Conservation (phyloP, 2,329 filamentous ascomycete genomes). For the Arthrinium phaeospermum region DNA sequence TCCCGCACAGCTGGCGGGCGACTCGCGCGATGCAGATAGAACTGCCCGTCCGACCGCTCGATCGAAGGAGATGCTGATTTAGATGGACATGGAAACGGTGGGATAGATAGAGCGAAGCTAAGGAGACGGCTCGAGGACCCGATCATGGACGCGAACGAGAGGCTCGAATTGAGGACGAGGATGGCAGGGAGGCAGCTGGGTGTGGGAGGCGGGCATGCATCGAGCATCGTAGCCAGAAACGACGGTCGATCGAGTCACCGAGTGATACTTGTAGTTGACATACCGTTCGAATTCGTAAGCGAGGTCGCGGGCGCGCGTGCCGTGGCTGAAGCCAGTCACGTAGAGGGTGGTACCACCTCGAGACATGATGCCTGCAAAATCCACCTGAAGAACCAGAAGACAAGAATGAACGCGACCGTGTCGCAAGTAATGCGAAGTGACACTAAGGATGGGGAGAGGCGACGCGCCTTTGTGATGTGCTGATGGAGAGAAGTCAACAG, state of each 20-base stretch:
- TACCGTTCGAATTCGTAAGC: constrained; percentile 99
- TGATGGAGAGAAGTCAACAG: constrained; percentile 5
- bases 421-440: background rate
- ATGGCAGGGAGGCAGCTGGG: constrained; percentile 37
- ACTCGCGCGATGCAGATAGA: constrained; percentile 43
- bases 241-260: constrained; percentile 52
- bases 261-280: constrained; percentile 67
- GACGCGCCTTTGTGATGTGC: background rate
- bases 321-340: constrained; percentile 98
- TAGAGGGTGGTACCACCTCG: constrained; percentile 93
- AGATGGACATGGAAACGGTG: constrained; percentile 40
- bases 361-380: constrained; percentile 68
- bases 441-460: background rate
- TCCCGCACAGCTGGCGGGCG: constrained; percentile 42
- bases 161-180: constrained; percentile 27
- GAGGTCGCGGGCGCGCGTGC: constrained; percentile 97
- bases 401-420: background rate
- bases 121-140: constrained; percentile 47
- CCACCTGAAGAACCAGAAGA: constrained; percentile 10
- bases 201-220: constrained; percentile 37
- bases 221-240: constrained; percentile 51
- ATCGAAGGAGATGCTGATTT: constrained; percentile 48
- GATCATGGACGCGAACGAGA: constrained; percentile 38
- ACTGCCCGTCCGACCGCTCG: constrained; percentile 51
- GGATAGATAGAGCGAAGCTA: constrained; percentile 36